These are phyloP conservation scores for Solioccasus polychromus DNA, from an alignment of 768 basidiomycete genomes.

Conservation along the genomic window DNA sequence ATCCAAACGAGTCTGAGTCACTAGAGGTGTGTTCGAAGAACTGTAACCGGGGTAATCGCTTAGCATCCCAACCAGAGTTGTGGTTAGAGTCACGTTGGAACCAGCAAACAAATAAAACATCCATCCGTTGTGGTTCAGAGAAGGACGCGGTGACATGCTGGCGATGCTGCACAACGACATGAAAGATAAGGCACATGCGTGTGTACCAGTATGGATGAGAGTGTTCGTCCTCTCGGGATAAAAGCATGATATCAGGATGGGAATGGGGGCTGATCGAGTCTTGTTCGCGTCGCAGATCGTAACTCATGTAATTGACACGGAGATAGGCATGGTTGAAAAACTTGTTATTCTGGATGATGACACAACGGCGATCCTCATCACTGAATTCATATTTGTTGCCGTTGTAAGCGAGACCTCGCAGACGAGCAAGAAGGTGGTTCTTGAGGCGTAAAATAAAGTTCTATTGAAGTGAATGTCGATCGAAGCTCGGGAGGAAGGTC, in stretches of 20 bases:
- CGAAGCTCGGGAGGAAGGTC: not conserved
- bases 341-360: too few species aligned
- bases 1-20: too few species aligned
- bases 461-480: not conserved
- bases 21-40: too few species aligned
- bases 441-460: not conserved
- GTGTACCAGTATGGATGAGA: slow-evolving; percentile 40
- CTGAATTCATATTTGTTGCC: slow-evolving; percentile 28
- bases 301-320: slow-evolving; percentile 32
- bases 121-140: slow-evolving; percentile 20
- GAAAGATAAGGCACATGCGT: slow-evolving; percentile 12
- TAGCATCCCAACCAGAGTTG: slow-evolving; percentile 27
- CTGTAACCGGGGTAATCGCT: slow-evolving; percentile 36
- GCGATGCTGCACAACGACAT: slow-evolving; percentile 6
- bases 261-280: slow-evolving; percentile 36
- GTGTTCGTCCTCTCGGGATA: slow-evolving; percentile 19
- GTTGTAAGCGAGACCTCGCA: not conserved
- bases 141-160: not conserved
- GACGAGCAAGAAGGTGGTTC: not conserved
- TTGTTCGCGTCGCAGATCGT: slow-evolving; percentile 27
- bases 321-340: slow-evolving; percentile 25
- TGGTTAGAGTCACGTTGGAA: slow-evolving; percentile 27
- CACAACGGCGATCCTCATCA: slow-evolving; percentile 14
- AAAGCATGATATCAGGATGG: slow-evolving; percentile 37
- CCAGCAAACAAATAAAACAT: too few species aligned